phyloP scores from a whole-genome alignment of 2,329 filamentous ascomycete species.

The Geoglossum cookeanum region DNA sequence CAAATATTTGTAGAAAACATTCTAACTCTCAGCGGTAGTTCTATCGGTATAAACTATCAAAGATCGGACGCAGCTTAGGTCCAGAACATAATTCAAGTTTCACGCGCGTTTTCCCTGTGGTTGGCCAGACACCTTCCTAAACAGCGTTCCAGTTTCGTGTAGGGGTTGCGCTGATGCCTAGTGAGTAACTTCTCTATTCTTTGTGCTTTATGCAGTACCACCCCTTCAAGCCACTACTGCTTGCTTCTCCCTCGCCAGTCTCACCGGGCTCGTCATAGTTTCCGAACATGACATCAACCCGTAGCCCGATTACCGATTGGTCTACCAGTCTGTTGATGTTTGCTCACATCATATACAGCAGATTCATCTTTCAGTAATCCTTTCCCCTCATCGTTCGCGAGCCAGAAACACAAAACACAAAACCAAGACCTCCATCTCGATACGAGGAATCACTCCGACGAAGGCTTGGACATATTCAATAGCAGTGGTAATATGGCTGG shows the following conservation, averaged over 20 bases:
- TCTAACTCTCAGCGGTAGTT: not conserved
- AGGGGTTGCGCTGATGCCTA: slow-evolving; percentile 3
- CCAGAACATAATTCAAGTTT: not conserved
- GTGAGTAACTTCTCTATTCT: not conserved
- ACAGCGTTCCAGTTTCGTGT: not conserved
- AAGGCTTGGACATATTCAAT: slow-evolving; percentile 23
- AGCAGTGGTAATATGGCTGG: slow-evolving; percentile 28
- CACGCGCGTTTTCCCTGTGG: not conserved
- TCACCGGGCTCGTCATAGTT: not conserved
- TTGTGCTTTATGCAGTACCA: not conserved
- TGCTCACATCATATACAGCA: not conserved
- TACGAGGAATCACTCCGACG: slow-evolving; percentile 17
- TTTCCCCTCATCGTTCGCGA: slow-evolving; percentile 20
- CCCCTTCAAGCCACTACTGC: not conserved
- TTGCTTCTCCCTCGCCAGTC: not conserved
- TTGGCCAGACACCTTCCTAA: not conserved
- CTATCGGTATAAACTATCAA: not conserved
- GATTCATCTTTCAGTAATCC: slow-evolving; percentile 9
- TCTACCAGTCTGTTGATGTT: not conserved
- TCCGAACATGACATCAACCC: not conserved
- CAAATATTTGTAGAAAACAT: not conserved
- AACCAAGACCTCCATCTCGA: slow-evolving; percentile 4
- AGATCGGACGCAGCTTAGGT: not conserved
- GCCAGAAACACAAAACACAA: slow-evolving; percentile 13
- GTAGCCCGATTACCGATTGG: not conserved